These are phyloP conservation scores for Starmerella geochares DNA, from an alignment of 805 yeast species.

Conservation along the genomic window DNA sequence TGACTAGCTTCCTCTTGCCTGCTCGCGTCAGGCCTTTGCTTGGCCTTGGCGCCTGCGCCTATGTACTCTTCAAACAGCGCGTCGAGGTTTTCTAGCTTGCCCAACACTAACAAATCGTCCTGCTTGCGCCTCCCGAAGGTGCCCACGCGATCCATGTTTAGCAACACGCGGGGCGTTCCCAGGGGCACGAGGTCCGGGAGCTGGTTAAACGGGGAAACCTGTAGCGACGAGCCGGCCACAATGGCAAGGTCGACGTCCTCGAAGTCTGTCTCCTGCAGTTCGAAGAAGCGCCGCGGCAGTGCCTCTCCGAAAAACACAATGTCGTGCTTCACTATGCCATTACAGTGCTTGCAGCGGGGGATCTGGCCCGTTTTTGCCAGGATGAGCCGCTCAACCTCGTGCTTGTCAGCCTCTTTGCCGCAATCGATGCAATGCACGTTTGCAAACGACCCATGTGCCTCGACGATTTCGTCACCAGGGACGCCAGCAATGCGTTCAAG, in stretches of 20 bases:
- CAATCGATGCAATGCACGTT: constrained; percentile 76
- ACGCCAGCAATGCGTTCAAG: constrained; percentile 80
- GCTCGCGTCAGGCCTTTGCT: too few relatives aligned
- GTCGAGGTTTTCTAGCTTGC: constrained; percentile 48
- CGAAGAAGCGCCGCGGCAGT: constrained; percentile 61
- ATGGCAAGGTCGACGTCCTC: constrained; percentile 48
- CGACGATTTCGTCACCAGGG: constrained; percentile 52
- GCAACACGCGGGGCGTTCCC: constrained; percentile 47
- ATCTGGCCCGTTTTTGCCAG: constrained; percentile 16
- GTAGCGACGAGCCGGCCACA: constrained; percentile 85
- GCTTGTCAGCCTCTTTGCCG: constrained; percentile 39
- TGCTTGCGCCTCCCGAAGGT: constrained; percentile 43
- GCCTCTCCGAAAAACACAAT: constrained; percentile 92
- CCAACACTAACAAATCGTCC: constrained; percentile 50
- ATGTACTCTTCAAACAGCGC: constrained; percentile 2
- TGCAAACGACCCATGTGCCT: constrained; percentile 94
- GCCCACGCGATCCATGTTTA: constrained; percentile 73
- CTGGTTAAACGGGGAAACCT: constrained; percentile 84
- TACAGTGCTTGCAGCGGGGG: constrained; percentile 51
- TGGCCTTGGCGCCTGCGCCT: neutral
- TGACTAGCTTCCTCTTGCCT: neutral
- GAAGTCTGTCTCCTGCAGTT: constrained; percentile 52
- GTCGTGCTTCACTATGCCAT: constrained; percentile 78
- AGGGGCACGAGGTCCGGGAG: constrained; percentile 56
- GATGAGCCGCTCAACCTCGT: constrained; percentile 21